phyloP scores from a whole-genome alignment of 1,139 yeast genomes.

The Pichia terricola region DNA sequence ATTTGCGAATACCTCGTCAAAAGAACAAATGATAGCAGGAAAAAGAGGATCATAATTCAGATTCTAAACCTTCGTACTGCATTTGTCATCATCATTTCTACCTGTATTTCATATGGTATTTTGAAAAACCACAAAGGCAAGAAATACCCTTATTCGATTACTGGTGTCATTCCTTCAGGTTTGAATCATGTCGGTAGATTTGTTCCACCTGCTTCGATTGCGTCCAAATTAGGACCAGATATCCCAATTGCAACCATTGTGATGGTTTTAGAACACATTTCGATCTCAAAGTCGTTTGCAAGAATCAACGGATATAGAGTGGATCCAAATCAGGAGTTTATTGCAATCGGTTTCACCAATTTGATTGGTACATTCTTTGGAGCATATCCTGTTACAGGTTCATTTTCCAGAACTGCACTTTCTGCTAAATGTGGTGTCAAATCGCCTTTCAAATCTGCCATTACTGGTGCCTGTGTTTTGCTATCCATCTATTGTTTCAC shows the following conservation, averaged over 20 bases:
- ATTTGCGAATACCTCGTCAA: constrained; percentile 48
- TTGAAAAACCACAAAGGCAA: constrained; percentile 13
- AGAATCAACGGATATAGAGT: constrained; percentile 84
- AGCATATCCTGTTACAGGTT: constrained; percentile 94
- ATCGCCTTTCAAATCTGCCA: constrained; percentile 87
- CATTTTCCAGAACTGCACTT: constrained; percentile 87
- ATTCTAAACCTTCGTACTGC: constrained; percentile 72
- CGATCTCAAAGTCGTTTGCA: constrained; percentile 88
- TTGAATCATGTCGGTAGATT: constrained; percentile 72
- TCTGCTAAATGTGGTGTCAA: constrained; percentile 92
- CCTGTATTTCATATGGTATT: constrained; percentile 52
- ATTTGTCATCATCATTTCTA: constrained; percentile 65
- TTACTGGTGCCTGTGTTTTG: constrained; percentile 80
- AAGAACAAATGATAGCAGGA: constrained; percentile 39
- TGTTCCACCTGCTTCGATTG: constrained; percentile 50
- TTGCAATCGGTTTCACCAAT: constrained; percentile 89
- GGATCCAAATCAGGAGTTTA: constrained; percentile 83
- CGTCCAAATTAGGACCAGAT: constrained; percentile 59
- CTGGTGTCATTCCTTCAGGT: constrained; percentile 79
- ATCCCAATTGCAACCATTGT: constrained; percentile 78
- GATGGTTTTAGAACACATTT: constrained; percentile 79
- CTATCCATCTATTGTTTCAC: constrained; percentile 73
- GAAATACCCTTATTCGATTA: constrained; percentile 42
- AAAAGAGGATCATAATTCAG: constrained; percentile 52
- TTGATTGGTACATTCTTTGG: constrained; percentile 82